Evolutionary conservation across 2,329 filamentous ascomycete species (phyloP), one percentile per base, ranked within the genome.

Genomic region (Geosmithia morbida): DNA sequence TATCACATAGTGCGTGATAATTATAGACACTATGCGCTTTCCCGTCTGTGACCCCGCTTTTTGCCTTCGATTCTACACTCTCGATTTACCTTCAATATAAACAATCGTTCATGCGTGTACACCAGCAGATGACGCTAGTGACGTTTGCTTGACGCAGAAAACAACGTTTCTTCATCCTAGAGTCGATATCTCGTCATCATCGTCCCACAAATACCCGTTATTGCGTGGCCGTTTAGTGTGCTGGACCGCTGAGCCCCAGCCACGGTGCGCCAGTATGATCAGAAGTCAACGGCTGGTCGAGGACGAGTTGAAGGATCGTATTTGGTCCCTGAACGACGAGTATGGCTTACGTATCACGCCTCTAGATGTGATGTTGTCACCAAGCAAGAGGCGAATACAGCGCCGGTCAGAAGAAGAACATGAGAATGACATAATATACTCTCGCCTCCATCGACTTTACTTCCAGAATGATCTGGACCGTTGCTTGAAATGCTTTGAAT

Each of bases 321-420:
- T 62, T 18, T 49, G 52, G 20, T 53, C 53, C 0, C 51, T 62
- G 20, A 61, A 57, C 44, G 48, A 48, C 26, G 52, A 55, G 33
- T 62, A 56, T 44, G 49, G 49, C 10, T 52, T 63, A 3, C 48
- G 51, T 14, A 37, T 37, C 33, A 37, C 33, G 10, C 19, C 18
- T 33, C 43, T 22, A 5, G 43, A 45, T 33, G 4, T 17, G 13
- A 37, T 11, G 16, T 16, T 45, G 2, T 45, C 43, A 6, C 43
- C 43, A 16, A 33, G 43, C 18, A 45, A 45, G 43, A 30, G 16
- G n/a, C 26, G 43, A 19, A 7, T 45, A 4, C 7, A 45, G 16
- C 22, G 11, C 13, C 26, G 7, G 26, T n/a, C 22, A 2, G 43
- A 45, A 10, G 43, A 45, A 22, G 13, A 16, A 6, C 7, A 11